Conservation (phyloP, 2,329 filamentous ascomycete genomes). For the Verticillium isaacii region DNA sequence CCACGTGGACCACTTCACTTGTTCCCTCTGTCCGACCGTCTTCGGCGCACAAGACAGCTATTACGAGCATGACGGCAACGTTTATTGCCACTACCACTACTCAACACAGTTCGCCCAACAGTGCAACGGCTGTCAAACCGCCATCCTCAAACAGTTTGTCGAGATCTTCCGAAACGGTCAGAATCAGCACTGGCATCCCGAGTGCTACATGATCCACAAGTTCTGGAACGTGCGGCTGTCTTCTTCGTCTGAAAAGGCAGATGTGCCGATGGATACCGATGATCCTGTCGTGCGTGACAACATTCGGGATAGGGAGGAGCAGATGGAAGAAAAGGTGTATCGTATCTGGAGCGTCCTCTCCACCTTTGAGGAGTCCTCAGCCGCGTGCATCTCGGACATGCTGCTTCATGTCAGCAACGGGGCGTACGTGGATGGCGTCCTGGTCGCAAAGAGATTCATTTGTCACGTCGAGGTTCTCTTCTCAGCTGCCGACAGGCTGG, state of each 20-base stretch:
- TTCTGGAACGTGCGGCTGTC: conserved; percentile 97
- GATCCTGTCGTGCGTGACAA: conserved; percentile 63
- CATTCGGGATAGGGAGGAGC: conserved; percentile 82
- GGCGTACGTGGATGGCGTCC: conserved; percentile 88
- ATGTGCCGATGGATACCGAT: conserved; percentile 37
- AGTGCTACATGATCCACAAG: conserved; percentile 99
- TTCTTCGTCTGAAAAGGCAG: conserved; percentile 48
- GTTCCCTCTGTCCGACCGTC: conserved; percentile 93
- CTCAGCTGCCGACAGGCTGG: conserved; percentile 78
- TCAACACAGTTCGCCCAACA: conserved; percentile 94
- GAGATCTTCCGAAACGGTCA: conserved; percentile 97
- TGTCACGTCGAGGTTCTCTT: conserved; percentile 94
- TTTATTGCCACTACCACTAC: conserved; percentile 99
- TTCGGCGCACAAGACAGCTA: conserved; percentile 98
- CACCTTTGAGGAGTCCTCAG: conserved; percentile 94
- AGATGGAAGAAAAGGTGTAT: conserved; percentile 96
- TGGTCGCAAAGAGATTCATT: conserved; percentile 95
- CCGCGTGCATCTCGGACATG: conserved; percentile 98
- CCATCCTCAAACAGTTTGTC: conserved; percentile 97
- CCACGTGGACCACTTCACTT: conserved; percentile 98
- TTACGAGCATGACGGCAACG: conserved; percentile 93
- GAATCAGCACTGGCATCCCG: conserved; percentile 98
- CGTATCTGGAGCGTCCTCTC: conserved; percentile 98
- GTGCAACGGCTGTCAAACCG: conserved; percentile 94
- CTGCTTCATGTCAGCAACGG: conserved; percentile 97